Evolutionary conservation across 1,139 yeast genomes (phyloP).

Genomic region (Geotrichum fermentans): DNA sequence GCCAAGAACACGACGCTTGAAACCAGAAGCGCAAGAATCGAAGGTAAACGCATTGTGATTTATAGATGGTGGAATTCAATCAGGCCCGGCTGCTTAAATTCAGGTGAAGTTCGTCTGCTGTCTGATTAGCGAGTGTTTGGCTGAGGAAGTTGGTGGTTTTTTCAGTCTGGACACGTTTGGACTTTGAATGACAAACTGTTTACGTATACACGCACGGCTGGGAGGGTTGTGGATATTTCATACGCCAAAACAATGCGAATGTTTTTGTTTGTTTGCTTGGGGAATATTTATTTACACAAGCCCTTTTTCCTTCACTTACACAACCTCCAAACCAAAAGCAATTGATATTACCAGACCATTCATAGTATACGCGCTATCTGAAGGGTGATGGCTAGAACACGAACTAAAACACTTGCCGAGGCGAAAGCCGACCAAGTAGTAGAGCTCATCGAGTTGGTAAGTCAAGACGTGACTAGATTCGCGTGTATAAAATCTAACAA

Average conservation of each 20-base stretch:
- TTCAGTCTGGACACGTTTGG: slow-evolving; percentile 3
- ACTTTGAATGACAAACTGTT: background rate
- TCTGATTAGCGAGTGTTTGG: background rate
- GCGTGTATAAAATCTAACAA: too few species aligned
- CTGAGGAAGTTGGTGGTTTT: background rate
- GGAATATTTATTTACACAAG: too few species aligned
- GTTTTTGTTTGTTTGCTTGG: too few species aligned
- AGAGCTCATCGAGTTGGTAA: background rate
- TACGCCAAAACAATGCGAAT: too few species aligned
- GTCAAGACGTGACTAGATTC: too few species aligned
- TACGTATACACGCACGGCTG: slow-evolving; percentile 3
- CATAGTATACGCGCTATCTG: too few species aligned
- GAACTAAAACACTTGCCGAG: background rate
- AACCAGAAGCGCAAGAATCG: slow-evolving; percentile 49
- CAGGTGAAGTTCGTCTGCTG: background rate
- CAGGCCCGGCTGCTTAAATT: background rate
- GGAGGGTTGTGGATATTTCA: background rate
- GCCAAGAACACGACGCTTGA: slow-evolving; percentile 76
- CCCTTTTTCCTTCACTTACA: too few species aligned
- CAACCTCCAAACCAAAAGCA: too few species aligned
- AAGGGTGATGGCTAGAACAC: slow-evolving; percentile 1
- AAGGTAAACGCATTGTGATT: slow-evolving; percentile 8
- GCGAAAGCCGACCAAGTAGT: background rate
- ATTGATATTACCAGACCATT: too few species aligned
- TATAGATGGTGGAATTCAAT: background rate